Percentiles rank a stretch among this genome's conserved stretches.
phyloP scores from a whole-genome alignment of 768 basidiomycete species.

The Trametes villosa region DNA sequence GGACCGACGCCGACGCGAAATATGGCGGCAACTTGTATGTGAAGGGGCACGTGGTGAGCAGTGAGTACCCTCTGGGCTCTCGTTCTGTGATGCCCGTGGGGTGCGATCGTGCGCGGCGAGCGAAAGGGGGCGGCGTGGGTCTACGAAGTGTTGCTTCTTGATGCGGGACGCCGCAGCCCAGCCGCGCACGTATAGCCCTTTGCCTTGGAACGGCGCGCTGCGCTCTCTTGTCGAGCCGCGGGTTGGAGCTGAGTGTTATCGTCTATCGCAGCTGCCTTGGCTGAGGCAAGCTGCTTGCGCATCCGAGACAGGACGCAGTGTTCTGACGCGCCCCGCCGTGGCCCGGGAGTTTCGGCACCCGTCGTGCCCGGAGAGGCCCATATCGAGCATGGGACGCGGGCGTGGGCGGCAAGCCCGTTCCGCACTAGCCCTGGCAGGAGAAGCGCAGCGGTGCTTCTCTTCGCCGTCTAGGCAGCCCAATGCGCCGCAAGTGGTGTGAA shows the following conservation, averaged over 20 bases:
- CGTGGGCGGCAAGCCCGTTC: conserved; percentile 18
- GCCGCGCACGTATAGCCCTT: neutral
- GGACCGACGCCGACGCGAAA: neutral
- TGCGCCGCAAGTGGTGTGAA: conserved; percentile 14
- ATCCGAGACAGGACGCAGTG: too few relatives aligned
- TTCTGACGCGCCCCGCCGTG: too few relatives aligned
- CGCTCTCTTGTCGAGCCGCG: neutral
- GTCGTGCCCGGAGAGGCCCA: conserved; percentile 15
- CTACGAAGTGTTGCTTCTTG: neutral
- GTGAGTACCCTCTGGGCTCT: neutral
- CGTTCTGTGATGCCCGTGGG: neutral
- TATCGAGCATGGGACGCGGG: conserved; percentile 19
- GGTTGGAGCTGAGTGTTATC: neutral
- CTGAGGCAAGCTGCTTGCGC: too few relatives aligned
- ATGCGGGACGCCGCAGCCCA: neutral
- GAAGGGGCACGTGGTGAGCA: conserved; percentile 1
- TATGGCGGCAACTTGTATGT: neutral
- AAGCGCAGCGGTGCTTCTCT: conserved; percentile 18
- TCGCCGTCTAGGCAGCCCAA: conserved; percentile 17
- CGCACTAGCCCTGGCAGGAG: conserved; percentile 16
- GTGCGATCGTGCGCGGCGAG: neutral
- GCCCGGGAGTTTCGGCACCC: conserved; percentile 15
- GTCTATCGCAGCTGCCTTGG: neutral
- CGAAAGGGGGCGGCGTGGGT: neutral
- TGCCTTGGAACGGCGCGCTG: neutral